Evolutionary conservation across 352 stramenopile species (phyloP).

Genomic region (Pythium apleroticum): DNA sequence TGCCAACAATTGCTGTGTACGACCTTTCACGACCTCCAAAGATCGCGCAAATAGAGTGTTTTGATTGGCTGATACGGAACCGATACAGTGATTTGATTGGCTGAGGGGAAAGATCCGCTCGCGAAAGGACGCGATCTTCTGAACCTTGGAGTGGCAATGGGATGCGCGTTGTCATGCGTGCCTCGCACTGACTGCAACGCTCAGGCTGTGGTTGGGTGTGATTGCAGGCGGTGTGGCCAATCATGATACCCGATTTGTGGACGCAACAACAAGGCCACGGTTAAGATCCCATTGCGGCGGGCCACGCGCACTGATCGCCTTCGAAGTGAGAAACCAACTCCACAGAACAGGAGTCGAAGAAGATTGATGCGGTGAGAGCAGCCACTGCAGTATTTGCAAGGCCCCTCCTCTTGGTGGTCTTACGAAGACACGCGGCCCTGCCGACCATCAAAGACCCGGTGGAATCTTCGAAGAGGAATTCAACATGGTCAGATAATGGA

Average conservation of each 20-base stretch:
- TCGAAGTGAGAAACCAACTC: not conserved
- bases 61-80: not conserved
- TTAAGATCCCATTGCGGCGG: not conserved
- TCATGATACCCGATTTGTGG: not conserved
- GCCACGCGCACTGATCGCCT: not conserved
- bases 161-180: not conserved
- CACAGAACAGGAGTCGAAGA: not conserved
- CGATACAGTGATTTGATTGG: not conserved
- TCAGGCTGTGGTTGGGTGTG: not conserved
- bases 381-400: not conserved
- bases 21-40: slow-evolving; percentile 14
- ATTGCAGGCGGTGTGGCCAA: not conserved
- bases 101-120: not conserved
- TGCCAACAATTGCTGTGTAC: not conserved
- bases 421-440: too few relatives aligned
- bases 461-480: not conserved
- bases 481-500: too few relatives aligned
- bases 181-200: slow-evolving; percentile 2
- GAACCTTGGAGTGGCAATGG: not conserved
- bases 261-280: not conserved
- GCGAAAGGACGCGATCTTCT: slow-evolving; percentile 3
- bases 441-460: too few relatives aligned
- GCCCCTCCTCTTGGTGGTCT: too few relatives aligned
- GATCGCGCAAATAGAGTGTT: not conserved
- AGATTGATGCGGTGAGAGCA: not conserved